phyloP scores from a whole-genome alignment of 164 flowering plant genomes.

The Cinnamomum chago region DNA sequence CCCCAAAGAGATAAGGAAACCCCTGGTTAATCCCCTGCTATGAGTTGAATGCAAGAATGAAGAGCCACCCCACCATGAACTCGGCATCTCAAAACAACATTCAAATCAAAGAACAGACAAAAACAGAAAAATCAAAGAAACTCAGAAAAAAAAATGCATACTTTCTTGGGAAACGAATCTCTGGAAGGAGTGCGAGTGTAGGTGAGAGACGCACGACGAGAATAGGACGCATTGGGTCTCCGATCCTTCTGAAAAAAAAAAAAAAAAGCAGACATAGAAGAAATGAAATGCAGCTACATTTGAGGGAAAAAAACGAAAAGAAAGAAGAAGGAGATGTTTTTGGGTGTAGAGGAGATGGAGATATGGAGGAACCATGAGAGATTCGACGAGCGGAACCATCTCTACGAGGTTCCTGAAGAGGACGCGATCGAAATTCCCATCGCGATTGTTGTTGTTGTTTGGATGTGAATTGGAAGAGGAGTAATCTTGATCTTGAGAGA shows the following conservation, averaged over 20 bases:
- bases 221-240: constrained; percentile 63
- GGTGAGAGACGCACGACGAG: constrained; percentile 69
- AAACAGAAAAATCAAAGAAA: not conserved
- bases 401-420: constrained; percentile 78
- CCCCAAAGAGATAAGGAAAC: no score
- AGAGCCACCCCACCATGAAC: no score
- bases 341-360: no score
- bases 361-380: constrained; percentile 53
- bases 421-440: constrained; percentile 53
- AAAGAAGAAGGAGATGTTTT: not conserved
- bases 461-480: constrained; percentile 34
- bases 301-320: not conserved
- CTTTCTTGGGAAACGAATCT: constrained; percentile 58
- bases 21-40: no score
- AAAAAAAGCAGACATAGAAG: not conserved
- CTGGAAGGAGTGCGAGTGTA: constrained; percentile 88
- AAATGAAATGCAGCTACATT: not conserved
- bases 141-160: constrained; percentile 13
- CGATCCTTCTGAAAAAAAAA: constrained; percentile 40
- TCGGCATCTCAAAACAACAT: no score
- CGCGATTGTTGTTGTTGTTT: constrained; percentile 22
- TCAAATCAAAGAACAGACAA: not conserved
- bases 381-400: constrained; percentile 85
- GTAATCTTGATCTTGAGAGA: constrained; percentile 34
- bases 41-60: no score